Conservation (phyloP, 176 grass and related monocot genomes). For the Raddia distichophylla region DNA sequence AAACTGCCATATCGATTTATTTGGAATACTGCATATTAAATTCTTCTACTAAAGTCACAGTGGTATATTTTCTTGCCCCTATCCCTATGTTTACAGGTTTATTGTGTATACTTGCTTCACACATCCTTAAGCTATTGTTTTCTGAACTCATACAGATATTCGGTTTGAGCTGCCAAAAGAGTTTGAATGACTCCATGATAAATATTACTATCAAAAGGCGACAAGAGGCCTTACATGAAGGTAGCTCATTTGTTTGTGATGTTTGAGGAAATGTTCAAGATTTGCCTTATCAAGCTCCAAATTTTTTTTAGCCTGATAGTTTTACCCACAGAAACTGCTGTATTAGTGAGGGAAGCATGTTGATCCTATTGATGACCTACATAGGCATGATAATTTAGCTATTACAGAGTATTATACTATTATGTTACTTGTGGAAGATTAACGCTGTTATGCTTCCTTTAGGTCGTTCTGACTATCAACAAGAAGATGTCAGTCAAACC, state of each 20-base stretch:
- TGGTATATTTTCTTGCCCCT: slow-evolving; percentile 40
- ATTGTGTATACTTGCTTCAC: slow-evolving; percentile 23
- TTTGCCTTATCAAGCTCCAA: slow-evolving; percentile 23
- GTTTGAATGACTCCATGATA: slow-evolving; percentile 34
- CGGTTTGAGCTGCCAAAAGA: slow-evolving; percentile 33
- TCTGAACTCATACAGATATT: slow-evolving; percentile 45
- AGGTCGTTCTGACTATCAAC: slow-evolving; percentile 50
- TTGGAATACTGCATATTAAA: no score
- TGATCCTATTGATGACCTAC: not conserved
- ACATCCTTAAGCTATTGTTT: slow-evolving; percentile 33
- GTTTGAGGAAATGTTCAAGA: slow-evolving; percentile 20
- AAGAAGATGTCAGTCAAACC: slow-evolving; percentile 42
- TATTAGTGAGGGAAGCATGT: slow-evolving; percentile 29
- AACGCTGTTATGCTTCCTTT: slow-evolving; percentile 15
- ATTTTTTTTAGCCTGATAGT: not conserved
- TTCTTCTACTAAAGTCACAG: not conserved
- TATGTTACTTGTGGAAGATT: slow-evolving; percentile 23
- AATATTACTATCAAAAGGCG: slow-evolving; percentile 62
- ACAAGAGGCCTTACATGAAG: slow-evolving; percentile 59
- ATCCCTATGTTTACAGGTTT: slow-evolving; percentile 3
- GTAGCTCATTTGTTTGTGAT: slow-evolving; percentile 42
- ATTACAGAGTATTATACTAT: no score
- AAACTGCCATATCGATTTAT: no score
- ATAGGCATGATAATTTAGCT: slow-evolving; percentile 2
- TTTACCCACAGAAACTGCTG: slow-evolving; percentile 18